A percentile compares a stretch with the other conserved stretches of the same genome.
phyloP scores from a whole-genome alignment of 2,329 filamentous ascomycete species.

The Alternaria hordeiaustralica region DNA sequence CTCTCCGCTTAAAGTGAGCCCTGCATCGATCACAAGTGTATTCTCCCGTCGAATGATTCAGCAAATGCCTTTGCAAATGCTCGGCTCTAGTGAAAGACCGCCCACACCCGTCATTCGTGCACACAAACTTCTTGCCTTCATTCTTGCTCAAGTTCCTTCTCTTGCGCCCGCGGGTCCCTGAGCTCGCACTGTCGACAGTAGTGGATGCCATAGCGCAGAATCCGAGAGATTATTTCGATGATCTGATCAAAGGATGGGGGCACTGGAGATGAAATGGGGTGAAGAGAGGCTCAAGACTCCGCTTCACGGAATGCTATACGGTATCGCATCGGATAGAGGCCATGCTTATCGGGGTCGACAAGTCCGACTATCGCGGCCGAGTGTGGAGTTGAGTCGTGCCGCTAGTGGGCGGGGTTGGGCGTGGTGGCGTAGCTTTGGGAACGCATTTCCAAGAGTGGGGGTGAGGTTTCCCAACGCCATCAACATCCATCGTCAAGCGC shows the following conservation, averaged over 20 bases:
- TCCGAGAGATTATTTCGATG: conserved; percentile 7
- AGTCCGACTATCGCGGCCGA: conserved; percentile 20
- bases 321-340: conserved; percentile 10
- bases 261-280: conserved; percentile 7
- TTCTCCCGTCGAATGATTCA: conserved; percentile 74
- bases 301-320: neutral
- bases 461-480: conserved; percentile 1
- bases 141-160: conserved; percentile 55
- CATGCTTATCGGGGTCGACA: conserved; percentile 20
- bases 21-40: conserved; percentile 65
- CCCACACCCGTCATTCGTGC: conserved; percentile 81
- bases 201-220: conserved; percentile 25
- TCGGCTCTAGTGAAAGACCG: conserved; percentile 96
- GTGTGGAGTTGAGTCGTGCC: conserved; percentile 11
- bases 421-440: conserved; percentile 7
- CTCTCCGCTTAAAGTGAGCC: conserved; percentile 66
- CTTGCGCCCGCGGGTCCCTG: conserved; percentile 65
- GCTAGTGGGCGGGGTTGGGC: conserved; percentile 25
- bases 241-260: conserved; percentile 36
- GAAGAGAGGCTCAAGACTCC: neutral
- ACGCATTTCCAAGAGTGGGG: conserved; percentile 23
- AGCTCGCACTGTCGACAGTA: conserved; percentile 17
- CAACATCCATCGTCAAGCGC: neutral
- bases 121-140: conserved; percentile 65
- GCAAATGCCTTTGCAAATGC: conserved; percentile 91